Conservation (phyloP, 2,329 filamentous ascomycete species). For the Xylariaceae sp. region DNA sequence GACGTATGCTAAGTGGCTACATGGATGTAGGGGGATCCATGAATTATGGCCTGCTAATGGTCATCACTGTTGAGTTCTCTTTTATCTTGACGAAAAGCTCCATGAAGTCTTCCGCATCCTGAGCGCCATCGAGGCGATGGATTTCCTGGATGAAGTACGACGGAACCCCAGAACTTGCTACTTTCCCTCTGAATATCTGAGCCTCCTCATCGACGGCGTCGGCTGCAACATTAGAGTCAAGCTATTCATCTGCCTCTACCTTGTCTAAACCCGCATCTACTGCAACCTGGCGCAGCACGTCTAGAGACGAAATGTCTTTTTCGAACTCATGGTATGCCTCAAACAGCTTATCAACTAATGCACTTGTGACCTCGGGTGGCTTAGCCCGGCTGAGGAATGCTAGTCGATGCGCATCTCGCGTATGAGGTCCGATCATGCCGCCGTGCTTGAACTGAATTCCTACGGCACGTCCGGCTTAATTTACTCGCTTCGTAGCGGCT, state of each 20-base stretch:
- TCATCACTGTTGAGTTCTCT: neutral
- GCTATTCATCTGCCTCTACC: constrained; percentile 13
- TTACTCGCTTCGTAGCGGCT: constrained; percentile 30
- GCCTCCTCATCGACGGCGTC: constrained; percentile 23
- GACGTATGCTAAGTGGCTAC: no score
- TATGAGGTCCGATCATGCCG: constrained; percentile 42
- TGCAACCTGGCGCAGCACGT: constrained; percentile 17
- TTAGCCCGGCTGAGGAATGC: constrained; percentile 32
- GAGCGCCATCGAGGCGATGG: constrained; percentile 14
- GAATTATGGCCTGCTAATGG: no score
- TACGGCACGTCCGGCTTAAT: constrained; percentile 38
- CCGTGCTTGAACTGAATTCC: constrained; percentile 44
- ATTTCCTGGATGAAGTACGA: constrained; percentile 17
- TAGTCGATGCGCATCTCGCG: constrained; percentile 43
- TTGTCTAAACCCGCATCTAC: constrained; percentile 16
- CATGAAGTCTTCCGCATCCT: constrained; percentile 18
- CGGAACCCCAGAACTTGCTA: constrained; percentile 7
- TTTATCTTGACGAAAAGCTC: neutral
- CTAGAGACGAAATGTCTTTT: constrained; percentile 22
- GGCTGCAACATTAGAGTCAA: constrained; percentile 16
- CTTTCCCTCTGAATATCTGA: constrained; percentile 10
- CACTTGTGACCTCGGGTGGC: constrained; percentile 6
- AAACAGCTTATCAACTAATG: constrained; percentile 14
- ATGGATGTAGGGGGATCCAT: no score
- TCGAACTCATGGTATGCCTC: constrained; percentile 24